Conservation (phyloP, 1,284 basidiomycete species). For the Omphalotus olearius region DNA sequence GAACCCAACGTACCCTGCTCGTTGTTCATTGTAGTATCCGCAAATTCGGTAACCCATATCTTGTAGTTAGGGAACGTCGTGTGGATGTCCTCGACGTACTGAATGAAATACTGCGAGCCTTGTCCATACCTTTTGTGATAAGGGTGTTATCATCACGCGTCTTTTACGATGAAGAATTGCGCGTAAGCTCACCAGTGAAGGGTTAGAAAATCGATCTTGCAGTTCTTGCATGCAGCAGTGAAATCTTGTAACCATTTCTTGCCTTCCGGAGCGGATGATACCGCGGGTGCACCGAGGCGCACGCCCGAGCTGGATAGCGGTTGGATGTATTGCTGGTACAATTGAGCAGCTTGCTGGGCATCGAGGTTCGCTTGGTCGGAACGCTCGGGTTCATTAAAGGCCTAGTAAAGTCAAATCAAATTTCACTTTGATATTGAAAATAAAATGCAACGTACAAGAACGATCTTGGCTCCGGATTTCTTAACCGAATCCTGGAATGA, state of each 20-base stretch:
- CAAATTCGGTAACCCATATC: slow-evolving; percentile 15
- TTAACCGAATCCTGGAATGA: not conserved
- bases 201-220: slow-evolving; percentile 11
- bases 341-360: slow-evolving; percentile 3
- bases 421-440: not conserved
- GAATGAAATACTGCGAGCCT: slow-evolving; percentile 10
- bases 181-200: slow-evolving; percentile 10
- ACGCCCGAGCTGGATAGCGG: slow-evolving; percentile 8
- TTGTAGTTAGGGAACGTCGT: slow-evolving; percentile 1
- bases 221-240: slow-evolving; percentile 8
- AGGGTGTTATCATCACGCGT: not conserved
- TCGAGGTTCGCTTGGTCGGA: slow-evolving; percentile 8
- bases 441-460: slow-evolving; percentile 7
- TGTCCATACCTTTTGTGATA: slow-evolving; percentile 9
- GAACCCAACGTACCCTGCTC: slow-evolving; percentile 1
- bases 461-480: slow-evolving; percentile 1
- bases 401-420: not conserved
- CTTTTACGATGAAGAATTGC: not conserved
- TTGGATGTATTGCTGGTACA: slow-evolving; percentile 11
- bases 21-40: slow-evolving; percentile 6
- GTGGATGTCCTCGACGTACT: slow-evolving; percentile 6
- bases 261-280: slow-evolving; percentile 10
- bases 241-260: slow-evolving; percentile 9
- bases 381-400: slow-evolving; percentile 13
- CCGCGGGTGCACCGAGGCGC: slow-evolving; percentile 11